Evolutionary conservation across 2,329 filamentous ascomycete genomes (phyloP).

Genomic region (Colletotrichum filicis): DNA sequence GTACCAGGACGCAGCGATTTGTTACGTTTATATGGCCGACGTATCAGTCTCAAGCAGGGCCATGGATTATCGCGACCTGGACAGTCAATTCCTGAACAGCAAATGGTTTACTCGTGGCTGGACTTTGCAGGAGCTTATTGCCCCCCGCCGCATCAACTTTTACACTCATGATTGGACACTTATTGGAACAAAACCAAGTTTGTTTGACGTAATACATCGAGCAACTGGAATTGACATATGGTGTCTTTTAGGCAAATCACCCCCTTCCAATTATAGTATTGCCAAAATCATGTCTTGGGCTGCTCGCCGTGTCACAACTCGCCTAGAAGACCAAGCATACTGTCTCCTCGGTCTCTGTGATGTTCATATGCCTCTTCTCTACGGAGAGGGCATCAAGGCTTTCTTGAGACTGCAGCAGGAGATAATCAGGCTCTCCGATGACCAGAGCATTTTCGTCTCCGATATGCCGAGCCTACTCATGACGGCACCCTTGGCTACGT

Average conservation of each 20-base stretch:
- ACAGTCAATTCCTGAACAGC: neutral
- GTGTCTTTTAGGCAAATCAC: neutral
- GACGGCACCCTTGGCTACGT: neutral
- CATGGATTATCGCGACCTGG: neutral
- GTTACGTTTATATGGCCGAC: constrained; percentile 38
- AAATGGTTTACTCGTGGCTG: constrained; percentile 35
- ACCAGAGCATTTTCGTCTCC: constrained; percentile 48
- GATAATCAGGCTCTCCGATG: constrained; percentile 45
- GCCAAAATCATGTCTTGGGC: constrained; percentile 50
- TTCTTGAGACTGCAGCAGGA: constrained; percentile 49
- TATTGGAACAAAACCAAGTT: neutral
- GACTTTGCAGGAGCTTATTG: constrained; percentile 36
- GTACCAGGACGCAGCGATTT: constrained; percentile 34
- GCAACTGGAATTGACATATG: neutral
- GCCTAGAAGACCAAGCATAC: constrained; percentile 47
- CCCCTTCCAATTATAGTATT: constrained; percentile 24
- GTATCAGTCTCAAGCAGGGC: neutral
- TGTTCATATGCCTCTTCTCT: constrained; percentile 49
- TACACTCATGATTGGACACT: constrained; percentile 22
- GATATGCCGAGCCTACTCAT: neutral
- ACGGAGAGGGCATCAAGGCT: constrained; percentile 47
- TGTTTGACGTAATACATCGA: neutral
- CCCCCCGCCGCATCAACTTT: constrained; percentile 14
- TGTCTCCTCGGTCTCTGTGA: constrained; percentile 48
- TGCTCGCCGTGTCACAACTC: constrained; percentile 43